Base-by-base conservation (phyloP, 83 land plant genomes). In the Isoetes engelmannii region DNA sequence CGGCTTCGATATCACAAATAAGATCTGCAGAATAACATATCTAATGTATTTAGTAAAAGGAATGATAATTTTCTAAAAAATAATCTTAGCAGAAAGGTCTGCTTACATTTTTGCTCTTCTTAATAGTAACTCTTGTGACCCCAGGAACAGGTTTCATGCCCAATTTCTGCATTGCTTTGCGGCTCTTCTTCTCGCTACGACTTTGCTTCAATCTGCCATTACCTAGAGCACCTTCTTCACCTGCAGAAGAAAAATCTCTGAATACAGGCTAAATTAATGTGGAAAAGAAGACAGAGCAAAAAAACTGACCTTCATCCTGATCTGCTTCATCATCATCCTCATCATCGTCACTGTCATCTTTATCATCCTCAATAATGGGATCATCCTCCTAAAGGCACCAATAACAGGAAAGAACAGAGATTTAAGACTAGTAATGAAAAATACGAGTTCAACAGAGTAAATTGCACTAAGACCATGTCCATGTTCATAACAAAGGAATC, bases 1-100 rank as follows among this genome's bases (percentile, higher is more conserved):
- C 15, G 89, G 89, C 43, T 86, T 86, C 65, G 87, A 86, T 58
- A 86, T 86, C 73, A 84, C 76, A 73, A 86, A 86, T 6, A 84
- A 64, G 12, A 86, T 80, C 89, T 86, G 81, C 55, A 64, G 18
- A 71, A 6, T 12, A 43, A 50, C 12, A 19, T 1, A 60, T 60
- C 2, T n/a, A 12, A 15, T 51, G n/a, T 12, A 15, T n/a, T 51
- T 12, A 15, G 15, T 51, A 51, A 10, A 12, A 51, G 15, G n/a
- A 51, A 51, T n/a, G 3, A 12, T 10, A 12, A 15, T 0, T 1
- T n/a, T 51, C 54, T 12, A 12, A 15, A 51, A 51, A 0, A 15
- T 12, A 51, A 15, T 12, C n/a, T 12, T n/a, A 15, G n/a, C 12
- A 51, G 3, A 3, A 51, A 51, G 15, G 15, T n/a, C 15, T n/a